phyloP scores from a whole-genome alignment of 83 land plant genomes.

The Thuja plicata region DNA sequence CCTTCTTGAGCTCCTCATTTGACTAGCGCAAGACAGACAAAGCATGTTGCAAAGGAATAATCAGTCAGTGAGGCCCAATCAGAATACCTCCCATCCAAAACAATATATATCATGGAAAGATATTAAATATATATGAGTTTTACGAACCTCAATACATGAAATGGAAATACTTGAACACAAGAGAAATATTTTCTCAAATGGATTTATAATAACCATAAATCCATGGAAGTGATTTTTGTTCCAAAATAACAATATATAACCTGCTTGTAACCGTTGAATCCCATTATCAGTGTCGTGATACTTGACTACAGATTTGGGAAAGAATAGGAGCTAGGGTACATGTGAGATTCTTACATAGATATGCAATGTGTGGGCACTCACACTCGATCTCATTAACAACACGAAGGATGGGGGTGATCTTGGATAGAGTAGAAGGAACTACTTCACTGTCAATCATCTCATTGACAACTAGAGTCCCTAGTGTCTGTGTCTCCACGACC shows the following conservation, averaged over 20 bases:
- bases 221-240: too few species aligned
- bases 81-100: slow-evolving; percentile 17
- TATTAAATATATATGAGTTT: too few species aligned
- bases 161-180: too few species aligned
- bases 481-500: background rate
- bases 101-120: too few species aligned
- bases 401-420: slow-evolving; percentile 76
- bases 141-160: too few species aligned
- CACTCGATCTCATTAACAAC: slow-evolving; percentile 71
- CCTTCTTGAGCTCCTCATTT: slow-evolving; percentile 11
- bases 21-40: slow-evolving; percentile 10
- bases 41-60: slow-evolving; percentile 25
- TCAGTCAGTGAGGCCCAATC: slow-evolving; percentile 36
- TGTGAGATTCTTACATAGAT: slow-evolving; percentile 55
- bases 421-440: slow-evolving; percentile 67
- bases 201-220: too few species aligned
- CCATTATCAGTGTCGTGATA: too few species aligned
- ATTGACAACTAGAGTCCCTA: slow-evolving; percentile 18
- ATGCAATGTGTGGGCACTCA: slow-evolving; percentile 56
- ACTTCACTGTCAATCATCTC: slow-evolving; percentile 51
- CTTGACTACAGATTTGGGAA: too few species aligned
- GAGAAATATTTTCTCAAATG: too few species aligned
- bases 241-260: too few species aligned
- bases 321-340: too few species aligned
- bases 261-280: too few species aligned